phyloP scores from a whole-genome alignment of 192 early-diverging fungal species.

The Coemansia sp. region DNA sequence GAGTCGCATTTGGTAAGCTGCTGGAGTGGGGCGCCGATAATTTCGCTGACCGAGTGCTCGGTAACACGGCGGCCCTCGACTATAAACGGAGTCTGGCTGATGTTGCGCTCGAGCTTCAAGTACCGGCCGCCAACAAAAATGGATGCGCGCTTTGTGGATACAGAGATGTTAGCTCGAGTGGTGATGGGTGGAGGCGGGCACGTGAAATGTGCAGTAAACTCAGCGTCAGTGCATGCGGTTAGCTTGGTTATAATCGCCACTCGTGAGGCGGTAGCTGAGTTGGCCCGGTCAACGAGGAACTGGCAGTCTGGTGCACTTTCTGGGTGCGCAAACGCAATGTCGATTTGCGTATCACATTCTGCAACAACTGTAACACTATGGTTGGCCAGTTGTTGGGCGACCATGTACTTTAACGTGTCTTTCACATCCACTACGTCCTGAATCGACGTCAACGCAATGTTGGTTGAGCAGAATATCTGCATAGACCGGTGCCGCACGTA shows the following conservation, averaged over 20 bases:
- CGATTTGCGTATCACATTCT: slow-evolving; percentile 34
- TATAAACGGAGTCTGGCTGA: slow-evolving; percentile 86
- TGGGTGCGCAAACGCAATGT: slow-evolving; percentile 25
- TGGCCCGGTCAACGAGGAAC: slow-evolving; percentile 20
- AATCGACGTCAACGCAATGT: background rate
- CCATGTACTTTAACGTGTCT: slow-evolving; percentile 35
- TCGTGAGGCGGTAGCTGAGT: slow-evolving; percentile 2
- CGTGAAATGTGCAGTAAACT: slow-evolving; percentile 12
- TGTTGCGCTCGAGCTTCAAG: slow-evolving; percentile 67
- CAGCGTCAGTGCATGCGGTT: slow-evolving; percentile 17
- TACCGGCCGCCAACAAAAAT: slow-evolving; percentile 71
- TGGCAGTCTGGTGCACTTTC: slow-evolving; percentile 31
- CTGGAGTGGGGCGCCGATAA: slow-evolving; percentile 63
- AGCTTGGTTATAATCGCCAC: slow-evolving; percentile 19
- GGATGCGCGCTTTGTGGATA: slow-evolving; percentile 56
- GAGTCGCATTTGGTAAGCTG: slow-evolving; percentile 59
- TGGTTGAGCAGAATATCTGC: slow-evolving; percentile 13
- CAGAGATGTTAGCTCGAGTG: background rate
- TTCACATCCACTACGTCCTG: slow-evolving; percentile 20
- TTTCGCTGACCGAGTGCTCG: slow-evolving; percentile 78
- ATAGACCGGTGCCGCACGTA: slow-evolving; percentile 38
- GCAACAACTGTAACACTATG: background rate
- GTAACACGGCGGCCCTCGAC: slow-evolving; percentile 68
- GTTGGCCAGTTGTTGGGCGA: slow-evolving; percentile 5
- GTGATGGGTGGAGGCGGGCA: slow-evolving; percentile 32